Conservation (phyloP, 805 yeast genomes). For the Kodamaea hsintzibuensis region DNA sequence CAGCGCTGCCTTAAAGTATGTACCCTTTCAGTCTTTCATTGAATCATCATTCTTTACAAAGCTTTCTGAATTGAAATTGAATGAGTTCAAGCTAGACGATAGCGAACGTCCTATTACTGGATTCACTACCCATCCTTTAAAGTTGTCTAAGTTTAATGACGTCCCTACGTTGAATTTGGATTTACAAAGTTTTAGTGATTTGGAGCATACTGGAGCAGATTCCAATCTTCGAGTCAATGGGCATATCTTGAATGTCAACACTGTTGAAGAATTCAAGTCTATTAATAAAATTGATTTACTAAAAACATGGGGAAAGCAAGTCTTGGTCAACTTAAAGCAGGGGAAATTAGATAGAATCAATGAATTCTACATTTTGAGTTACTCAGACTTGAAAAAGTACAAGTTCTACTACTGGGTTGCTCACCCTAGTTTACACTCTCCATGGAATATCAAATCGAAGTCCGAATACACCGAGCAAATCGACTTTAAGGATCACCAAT, state of each 20-base stretch:
- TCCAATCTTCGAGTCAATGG: slow-evolving; percentile 18
- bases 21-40: slow-evolving; percentile 67
- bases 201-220: slow-evolving; percentile 5
- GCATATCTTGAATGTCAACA: slow-evolving; percentile 61
- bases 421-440: slow-evolving; percentile 62
- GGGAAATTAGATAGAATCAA: slow-evolving; percentile 22
- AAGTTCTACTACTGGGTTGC: slow-evolving; percentile 89
- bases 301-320: slow-evolving; percentile 34
- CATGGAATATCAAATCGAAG: slow-evolving; percentile 40
- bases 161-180: slow-evolving; percentile 37
- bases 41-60: slow-evolving; percentile 86
- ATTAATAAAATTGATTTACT: slow-evolving; percentile 63
- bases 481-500: not conserved
- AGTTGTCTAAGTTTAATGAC: slow-evolving; percentile 36
- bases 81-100: slow-evolving; percentile 65
- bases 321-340: slow-evolving; percentile 12
- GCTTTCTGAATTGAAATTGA: slow-evolving; percentile 71
- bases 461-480: slow-evolving; percentile 7
- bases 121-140: slow-evolving; percentile 35
- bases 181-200: slow-evolving; percentile 26
- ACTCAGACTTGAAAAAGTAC: slow-evolving; percentile 87
- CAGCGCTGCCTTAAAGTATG: slow-evolving; percentile 22
- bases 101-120: slow-evolving; percentile 47
- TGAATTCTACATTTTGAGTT: slow-evolving; percentile 50
- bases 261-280: slow-evolving; percentile 79